Conservation (phyloP, 2,329 filamentous ascomycete genomes). For the Aspergillus flavus region DNA sequence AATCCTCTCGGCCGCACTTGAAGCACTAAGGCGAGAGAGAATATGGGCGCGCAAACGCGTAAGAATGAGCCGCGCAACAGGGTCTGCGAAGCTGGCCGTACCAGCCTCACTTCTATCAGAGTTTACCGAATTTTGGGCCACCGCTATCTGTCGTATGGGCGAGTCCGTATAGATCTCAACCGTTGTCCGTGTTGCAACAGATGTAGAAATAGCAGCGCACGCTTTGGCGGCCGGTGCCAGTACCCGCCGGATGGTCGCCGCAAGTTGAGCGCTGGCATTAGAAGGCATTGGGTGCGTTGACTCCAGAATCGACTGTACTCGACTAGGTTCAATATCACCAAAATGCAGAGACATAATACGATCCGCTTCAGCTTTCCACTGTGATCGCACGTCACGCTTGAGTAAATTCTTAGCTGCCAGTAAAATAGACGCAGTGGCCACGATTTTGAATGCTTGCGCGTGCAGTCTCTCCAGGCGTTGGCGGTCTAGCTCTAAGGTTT, state of each 20-base stretch:
- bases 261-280: conserved; percentile 47
- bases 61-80: conserved; percentile 62
- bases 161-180: conserved; percentile 28
- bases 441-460: conserved; percentile 58
- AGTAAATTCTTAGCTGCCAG: conserved; percentile 68
- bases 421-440: conserved; percentile 63
- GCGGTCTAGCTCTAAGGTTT: conserved; percentile 62
- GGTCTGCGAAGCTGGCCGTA: conserved; percentile 56
- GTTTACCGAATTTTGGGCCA: conserved; percentile 47
- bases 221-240: conserved; percentile 56
- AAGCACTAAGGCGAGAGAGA: conserved; percentile 58
- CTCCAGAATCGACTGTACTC: conserved; percentile 50
- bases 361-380: conserved; percentile 65
- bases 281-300: conserved; percentile 53
- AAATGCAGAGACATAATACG: conserved; percentile 58
- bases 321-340: conserved; percentile 42
- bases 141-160: conserved; percentile 53
- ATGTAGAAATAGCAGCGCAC: conserved; percentile 29
- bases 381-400: conserved; percentile 64
- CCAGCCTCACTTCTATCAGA: conserved; percentile 15
- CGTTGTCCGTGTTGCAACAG: conserved; percentile 22
- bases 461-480: conserved; percentile 57
- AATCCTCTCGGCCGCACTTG: conserved; percentile 62
- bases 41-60: conserved; percentile 61
- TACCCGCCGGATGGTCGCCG: conserved; percentile 53